Evolutionary conservation across 2,329 filamentous ascomycete genomes (phyloP).

Genomic region (Cercospora canescens): DNA sequence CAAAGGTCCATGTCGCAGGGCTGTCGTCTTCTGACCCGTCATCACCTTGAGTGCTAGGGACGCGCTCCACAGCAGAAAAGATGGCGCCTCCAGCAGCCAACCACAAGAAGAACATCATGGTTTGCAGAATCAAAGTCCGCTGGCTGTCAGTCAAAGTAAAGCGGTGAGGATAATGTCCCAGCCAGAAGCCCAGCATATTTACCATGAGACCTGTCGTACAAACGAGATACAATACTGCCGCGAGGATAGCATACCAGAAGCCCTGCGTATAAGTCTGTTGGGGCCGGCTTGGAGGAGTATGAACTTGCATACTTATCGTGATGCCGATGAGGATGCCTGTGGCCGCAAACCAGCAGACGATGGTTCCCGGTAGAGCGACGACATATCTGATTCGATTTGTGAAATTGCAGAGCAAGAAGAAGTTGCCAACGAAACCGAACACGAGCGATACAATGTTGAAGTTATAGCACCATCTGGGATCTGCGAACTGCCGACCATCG

Average conservation of each 20-base stretch:
- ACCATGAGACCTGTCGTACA: conserved; percentile 74
- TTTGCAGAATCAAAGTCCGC: conserved; percentile 86
- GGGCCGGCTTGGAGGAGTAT: conserved; percentile 51
- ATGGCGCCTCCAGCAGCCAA: conserved; percentile 74
- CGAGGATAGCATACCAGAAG: conserved; percentile 82
- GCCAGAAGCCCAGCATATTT: conserved; percentile 76
- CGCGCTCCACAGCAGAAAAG: conserved; percentile 66
- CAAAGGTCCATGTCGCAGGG: conserved; percentile 61
- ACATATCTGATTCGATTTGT: conserved; percentile 76
- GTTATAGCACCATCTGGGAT: conserved; percentile 72
- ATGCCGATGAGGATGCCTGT: conserved; percentile 65
- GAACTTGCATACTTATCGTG: conserved; percentile 65
- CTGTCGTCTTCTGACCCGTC: background rate
- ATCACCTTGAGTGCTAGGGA: conserved; percentile 32
- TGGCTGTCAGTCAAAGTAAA: conserved; percentile 79
- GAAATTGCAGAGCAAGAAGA: conserved; percentile 86
- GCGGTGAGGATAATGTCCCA: conserved; percentile 74
- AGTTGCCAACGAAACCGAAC: conserved; percentile 75
- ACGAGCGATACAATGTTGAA: conserved; percentile 77
- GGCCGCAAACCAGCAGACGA: conserved; percentile 72
- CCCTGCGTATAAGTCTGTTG: conserved; percentile 71
- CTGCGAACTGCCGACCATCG: conserved; percentile 58
- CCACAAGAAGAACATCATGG: conserved; percentile 81
- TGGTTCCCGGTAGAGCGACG: conserved; percentile 79
- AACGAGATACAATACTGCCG: conserved; percentile 76